Conservation (phyloP, 2,329 filamentous ascomycete species). For the Triangularia verruculosa region DNA sequence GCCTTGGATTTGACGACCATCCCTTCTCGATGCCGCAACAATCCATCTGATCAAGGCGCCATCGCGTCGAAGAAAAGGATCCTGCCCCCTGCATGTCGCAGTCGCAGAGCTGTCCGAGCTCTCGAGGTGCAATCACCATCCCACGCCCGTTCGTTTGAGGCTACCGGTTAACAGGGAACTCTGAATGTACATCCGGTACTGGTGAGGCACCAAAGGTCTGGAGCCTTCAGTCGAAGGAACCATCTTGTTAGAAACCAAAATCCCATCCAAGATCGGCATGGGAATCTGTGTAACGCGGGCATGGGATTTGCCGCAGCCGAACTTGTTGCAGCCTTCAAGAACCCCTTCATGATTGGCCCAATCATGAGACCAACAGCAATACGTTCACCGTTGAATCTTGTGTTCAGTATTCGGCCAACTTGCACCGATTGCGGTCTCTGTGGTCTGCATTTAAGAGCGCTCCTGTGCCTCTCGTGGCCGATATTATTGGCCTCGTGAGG, state of each 20-base stretch:
- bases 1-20: background rate
- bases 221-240: conserved; percentile 1
- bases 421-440: background rate
- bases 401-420: background rate
- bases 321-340: background rate
- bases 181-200: conserved; percentile 2
- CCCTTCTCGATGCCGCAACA: background rate
- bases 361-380: background rate
- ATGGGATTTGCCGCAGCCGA: background rate
- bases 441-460: background rate
- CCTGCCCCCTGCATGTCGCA: background rate
- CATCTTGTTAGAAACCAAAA: conserved; percentile 6
- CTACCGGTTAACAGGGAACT: conserved; percentile 13
- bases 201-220: conserved; percentile 17
- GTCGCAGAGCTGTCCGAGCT: conserved; percentile 1
- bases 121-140: background rate
- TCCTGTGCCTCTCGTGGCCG: background rate
- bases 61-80: background rate
- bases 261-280: conserved; percentile 13
- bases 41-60: conserved; percentile 2
- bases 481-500: too few relatives aligned
- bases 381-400: background rate
- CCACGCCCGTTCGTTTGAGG: conserved; percentile 11
- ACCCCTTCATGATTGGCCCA: background rate
- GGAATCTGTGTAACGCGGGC: conserved; percentile 9